These are phyloP conservation scores for Gnetum montanum DNA, from an alignment of 75 land plant genomes.

Conservation along the genomic window DNA sequence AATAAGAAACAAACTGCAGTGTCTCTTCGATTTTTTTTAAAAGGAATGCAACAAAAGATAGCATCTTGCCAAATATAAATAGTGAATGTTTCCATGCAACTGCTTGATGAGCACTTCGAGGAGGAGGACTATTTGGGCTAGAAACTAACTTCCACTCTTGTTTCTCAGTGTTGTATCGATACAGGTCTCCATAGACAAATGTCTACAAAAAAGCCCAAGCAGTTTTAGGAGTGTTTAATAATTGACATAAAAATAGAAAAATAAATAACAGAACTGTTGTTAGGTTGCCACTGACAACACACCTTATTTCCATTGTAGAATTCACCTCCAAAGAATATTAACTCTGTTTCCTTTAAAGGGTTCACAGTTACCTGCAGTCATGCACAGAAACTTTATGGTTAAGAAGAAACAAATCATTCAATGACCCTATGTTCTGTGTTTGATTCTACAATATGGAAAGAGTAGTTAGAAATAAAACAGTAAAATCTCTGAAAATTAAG, in stretches of 20 bases:
- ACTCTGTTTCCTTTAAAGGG: conserved; percentile 86
- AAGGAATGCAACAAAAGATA: too few species aligned
- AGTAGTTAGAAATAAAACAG: too few species aligned
- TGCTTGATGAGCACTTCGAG: conserved; percentile 97
- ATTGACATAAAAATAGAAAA: too few species aligned
- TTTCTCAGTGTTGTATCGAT: conserved; percentile 86
- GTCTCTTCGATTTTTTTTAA: not conserved
- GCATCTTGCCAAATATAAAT: conserved; percentile 71
- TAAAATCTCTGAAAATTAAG: too few species aligned
- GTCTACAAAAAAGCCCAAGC: conserved; percentile 48
- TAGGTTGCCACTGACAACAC: too few species aligned
- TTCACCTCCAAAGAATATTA: conserved; percentile 95
- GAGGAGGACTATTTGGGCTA: conserved; percentile 99
- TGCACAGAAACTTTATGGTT: not conserved
- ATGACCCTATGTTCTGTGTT: too few species aligned
- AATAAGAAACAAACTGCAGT: not conserved
- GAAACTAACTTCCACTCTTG: conserved; percentile 90
- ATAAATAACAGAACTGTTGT: too few species aligned
- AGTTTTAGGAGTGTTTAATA: not conserved
- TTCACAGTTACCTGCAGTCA: conserved; percentile 70
- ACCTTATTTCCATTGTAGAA: conserved; percentile 98
- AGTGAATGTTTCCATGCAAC: conserved; percentile 94
- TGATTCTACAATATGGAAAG: too few species aligned
- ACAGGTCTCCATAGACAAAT: conserved; percentile 92
- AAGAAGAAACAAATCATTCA: not conserved